phyloP scores from a whole-genome alignment of 768 basidiomycete species.

The Russula dissimulans region DNA sequence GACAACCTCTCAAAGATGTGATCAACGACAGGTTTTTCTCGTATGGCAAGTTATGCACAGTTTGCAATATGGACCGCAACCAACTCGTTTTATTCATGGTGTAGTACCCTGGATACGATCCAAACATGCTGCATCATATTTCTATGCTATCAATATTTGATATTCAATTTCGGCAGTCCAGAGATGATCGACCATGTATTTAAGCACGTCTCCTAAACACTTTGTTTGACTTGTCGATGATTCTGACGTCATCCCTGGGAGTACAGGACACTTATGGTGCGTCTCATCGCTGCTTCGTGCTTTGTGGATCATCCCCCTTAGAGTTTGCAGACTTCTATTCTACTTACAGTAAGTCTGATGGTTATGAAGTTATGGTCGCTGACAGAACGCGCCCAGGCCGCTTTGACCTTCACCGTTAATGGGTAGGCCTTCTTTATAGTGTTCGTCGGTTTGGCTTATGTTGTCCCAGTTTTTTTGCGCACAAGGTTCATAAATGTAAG shows the following conservation, averaged over 20 bases:
- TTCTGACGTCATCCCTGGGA: neutral
- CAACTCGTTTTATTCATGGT: neutral
- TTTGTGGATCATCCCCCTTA: neutral
- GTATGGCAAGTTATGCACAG: slow-evolving; percentile 8
- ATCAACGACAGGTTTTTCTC: neutral
- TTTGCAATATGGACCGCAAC: neutral
- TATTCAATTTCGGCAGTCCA: neutral
- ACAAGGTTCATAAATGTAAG: slow-evolving; percentile 12
- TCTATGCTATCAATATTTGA: slow-evolving; percentile 1
- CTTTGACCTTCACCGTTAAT: slow-evolving; percentile 7
- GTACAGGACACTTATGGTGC: neutral
- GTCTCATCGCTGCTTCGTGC: neutral
- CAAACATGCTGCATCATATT: slow-evolving; percentile 4
- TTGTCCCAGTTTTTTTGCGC: slow-evolving; percentile 3
- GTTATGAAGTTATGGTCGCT: neutral
- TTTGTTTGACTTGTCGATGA: neutral
- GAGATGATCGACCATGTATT: slow-evolving; percentile 1
- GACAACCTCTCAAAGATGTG: neutral
- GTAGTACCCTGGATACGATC: slow-evolving; percentile 4
- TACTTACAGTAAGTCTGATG: slow-evolving; percentile 1
- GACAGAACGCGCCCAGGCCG: neutral
- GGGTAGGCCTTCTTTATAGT: neutral
- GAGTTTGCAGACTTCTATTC: neutral
- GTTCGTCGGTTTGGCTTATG: neutral
- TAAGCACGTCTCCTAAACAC: neutral